Conservation (phyloP, 75 land plant species). For the Cupressus sempervirens region DNA sequence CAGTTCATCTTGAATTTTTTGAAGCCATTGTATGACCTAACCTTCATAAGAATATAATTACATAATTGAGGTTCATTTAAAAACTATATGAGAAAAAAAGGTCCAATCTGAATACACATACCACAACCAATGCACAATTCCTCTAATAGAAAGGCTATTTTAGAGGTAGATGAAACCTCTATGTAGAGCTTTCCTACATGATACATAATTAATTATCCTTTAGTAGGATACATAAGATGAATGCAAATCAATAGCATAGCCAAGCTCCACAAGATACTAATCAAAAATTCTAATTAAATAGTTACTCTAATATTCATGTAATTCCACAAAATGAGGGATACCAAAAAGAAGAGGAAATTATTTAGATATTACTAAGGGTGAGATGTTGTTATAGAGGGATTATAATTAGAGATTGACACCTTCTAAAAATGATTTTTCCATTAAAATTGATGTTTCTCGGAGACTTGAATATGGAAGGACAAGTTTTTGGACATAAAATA, state of each 20-base stretch:
- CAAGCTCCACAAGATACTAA: not conserved
- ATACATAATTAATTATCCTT: not conserved
- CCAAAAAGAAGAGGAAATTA: too few relatives aligned
- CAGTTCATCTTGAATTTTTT: not conserved
- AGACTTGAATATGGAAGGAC: too few relatives aligned
- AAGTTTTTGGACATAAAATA: too few relatives aligned
- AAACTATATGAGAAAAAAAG: not conserved
- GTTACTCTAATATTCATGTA: not conserved
- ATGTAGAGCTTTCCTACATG: constrained; percentile 87
- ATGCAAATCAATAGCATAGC: not conserved
- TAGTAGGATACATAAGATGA: not conserved
- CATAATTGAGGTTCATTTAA: not conserved
- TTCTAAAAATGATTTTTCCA: too few relatives aligned
- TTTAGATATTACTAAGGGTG: too few relatives aligned
- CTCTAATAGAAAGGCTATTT: constrained; percentile 94
- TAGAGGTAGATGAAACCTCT: constrained; percentile 80
- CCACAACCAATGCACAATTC: constrained; percentile 99
- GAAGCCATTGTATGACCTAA: not conserved
- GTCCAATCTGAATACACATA: constrained; percentile 89
- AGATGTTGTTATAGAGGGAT: too few relatives aligned
- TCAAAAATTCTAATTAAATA: not conserved
- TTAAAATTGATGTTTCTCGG: too few relatives aligned
- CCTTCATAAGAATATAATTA: not conserved
- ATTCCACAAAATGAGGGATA: not conserved
- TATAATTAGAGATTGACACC: too few relatives aligned